Evolutionary conservation across 108 stramenopile genomes (phyloP), one percentile per base, ranked within the genome.

Genomic region (Fragilaria crotonensis): DNA sequence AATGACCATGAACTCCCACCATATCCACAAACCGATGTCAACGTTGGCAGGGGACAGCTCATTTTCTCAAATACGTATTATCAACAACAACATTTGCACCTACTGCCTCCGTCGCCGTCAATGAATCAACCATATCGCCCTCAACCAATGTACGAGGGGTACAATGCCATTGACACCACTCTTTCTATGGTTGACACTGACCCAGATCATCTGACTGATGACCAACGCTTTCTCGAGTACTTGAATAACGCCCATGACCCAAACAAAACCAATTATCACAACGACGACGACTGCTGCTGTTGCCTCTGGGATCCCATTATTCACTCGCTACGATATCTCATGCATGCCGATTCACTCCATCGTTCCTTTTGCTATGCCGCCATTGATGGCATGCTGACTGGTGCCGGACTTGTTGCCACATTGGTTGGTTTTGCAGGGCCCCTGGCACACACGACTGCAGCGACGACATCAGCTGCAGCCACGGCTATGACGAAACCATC

Each of bases 371-470:
- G 89, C 51, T 78, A 64, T 36, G 89, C 79, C 45, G 83, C 85
- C 5, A 89, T 85, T 55, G 89, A 90, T 65, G 89, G 85, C 0
- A 62, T 85, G 70, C 47, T 87, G 47, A 87, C 85, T 0, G 85
- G 89, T 21, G 60, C 78, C 2, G 79, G 81, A 2, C 83, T 87
- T 45, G 52, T 73, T 3, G 75, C 77, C 0, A 79, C 75, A n/a
- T 83, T 75, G 54, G 52, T 70, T 30, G 89, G 85, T 17, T 63
- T 86, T 9, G 76, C n/a, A n/a, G n/a, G n/a, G n/a, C n/a, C n/a
- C n/a, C n/a, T n/a, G n/a, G 36, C 36, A 41, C 14, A 11, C 7
- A 41, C 36, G 36, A 52, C 2, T 18, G 22, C 4, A 46, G 2
- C 45, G 22, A 20, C 48, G 48, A 20, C n/a, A 7, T 11, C 9